Conservation (phyloP, 192 early-diverging fungal genomes). For the Mortierella alpina region DNA sequence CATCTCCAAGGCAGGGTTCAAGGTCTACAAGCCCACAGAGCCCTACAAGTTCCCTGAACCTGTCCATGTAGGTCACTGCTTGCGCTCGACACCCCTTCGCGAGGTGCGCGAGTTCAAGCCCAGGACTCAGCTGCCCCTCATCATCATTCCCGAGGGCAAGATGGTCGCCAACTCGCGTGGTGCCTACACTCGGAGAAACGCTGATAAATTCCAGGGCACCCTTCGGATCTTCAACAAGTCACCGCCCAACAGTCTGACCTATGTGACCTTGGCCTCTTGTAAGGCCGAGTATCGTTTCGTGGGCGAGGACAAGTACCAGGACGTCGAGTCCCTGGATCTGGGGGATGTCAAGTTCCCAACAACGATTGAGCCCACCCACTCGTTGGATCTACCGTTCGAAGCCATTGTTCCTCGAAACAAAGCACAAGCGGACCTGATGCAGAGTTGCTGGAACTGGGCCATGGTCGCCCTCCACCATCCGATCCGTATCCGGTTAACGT, state of each 20-base stretch:
- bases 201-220: conserved; percentile 58
- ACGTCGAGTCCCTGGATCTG: conserved; percentile 32
- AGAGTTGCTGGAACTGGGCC: conserved; percentile 57
- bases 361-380: conserved; percentile 51
- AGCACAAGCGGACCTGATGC: conserved; percentile 29
- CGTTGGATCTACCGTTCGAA: conserved; percentile 47
- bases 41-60: conserved; percentile 54
- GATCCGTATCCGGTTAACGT: conserved; percentile 53
- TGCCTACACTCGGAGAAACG: conserved; percentile 33
- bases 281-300: conserved; percentile 59
- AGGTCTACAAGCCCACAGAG: conserved; percentile 51
- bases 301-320: conserved; percentile 53
- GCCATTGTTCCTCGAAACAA: conserved; percentile 50
- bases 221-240: conserved; percentile 59
- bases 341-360: conserved; percentile 44
- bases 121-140: conserved; percentile 22
- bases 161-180: conserved; percentile 54
- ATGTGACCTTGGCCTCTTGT: conserved; percentile 39
- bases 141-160: conserved; percentile 34
- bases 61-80: conserved; percentile 33
- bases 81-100: conserved; percentile 37
- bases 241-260: conserved; percentile 30
- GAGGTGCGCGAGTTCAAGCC: conserved; percentile 51
- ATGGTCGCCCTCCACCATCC: conserved; percentile 58
- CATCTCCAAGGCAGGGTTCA: conserved; percentile 46